phyloP scores from a whole-genome alignment of 768 basidiomycete genomes.

The Cytidiella melzeri region DNA sequence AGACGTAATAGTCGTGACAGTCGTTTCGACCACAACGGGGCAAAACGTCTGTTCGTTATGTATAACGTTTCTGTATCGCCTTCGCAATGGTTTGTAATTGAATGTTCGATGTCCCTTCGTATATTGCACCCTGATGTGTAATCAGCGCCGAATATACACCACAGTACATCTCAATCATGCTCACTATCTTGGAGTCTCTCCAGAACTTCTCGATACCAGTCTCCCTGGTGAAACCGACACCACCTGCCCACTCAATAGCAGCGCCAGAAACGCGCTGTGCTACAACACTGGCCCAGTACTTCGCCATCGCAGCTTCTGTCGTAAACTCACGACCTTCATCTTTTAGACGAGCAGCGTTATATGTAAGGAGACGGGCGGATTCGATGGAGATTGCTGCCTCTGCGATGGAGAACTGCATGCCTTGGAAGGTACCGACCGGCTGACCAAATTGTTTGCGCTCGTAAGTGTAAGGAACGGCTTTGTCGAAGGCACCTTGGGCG shows the following conservation, averaged over 20 bases:
- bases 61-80: constrained; percentile 81
- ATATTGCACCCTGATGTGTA: constrained; percentile 67
- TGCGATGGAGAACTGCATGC: constrained; percentile 93
- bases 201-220: constrained; percentile 95
- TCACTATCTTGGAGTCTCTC: constrained; percentile 93
- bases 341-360: constrained; percentile 93
- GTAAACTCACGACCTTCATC: constrained; percentile 84
- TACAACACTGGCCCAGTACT: constrained; percentile 84
- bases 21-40: too few relatives aligned
- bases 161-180: constrained; percentile 18
- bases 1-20: too few relatives aligned
- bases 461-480: constrained; percentile 92
- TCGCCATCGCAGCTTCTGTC: constrained; percentile 98
- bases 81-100: constrained; percentile 95
- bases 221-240: constrained; percentile 88
- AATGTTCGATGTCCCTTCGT: constrained; percentile 97
- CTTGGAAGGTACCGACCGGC: constrained; percentile 90
- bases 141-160: not conserved
- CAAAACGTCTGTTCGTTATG: too few relatives aligned
- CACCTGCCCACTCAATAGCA: constrained; percentile 97
- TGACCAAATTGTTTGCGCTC: constrained; percentile 93
- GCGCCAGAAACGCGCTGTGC: constrained; percentile 83
- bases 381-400: constrained; percentile 87
- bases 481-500: constrained; percentile 95
- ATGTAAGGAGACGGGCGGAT: constrained; percentile 83